Conservation (phyloP, 2,329 filamentous ascomycete genomes). For the Metarhizium sp. region DNA sequence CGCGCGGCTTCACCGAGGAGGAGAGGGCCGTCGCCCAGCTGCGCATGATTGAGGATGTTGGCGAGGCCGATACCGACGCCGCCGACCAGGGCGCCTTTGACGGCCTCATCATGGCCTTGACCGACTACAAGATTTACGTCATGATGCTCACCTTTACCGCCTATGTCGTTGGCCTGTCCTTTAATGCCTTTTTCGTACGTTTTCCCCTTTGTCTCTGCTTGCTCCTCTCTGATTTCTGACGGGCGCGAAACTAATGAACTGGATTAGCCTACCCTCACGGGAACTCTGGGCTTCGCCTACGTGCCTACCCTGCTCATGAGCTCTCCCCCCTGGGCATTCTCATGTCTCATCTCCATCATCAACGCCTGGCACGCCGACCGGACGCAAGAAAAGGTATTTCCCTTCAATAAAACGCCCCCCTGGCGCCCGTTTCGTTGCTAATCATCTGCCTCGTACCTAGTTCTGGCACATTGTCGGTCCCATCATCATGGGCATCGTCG, state of each 20-base stretch:
- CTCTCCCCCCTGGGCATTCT: slow-evolving; percentile 49
- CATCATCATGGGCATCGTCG: slow-evolving; percentile 41
- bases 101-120: slow-evolving; percentile 48
- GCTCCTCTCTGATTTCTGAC: no score
- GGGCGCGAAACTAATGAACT: no score
- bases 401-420: neutral
- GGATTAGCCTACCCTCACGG: slow-evolving; percentile 37
- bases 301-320: slow-evolving; percentile 46
- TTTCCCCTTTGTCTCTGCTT: neutral
- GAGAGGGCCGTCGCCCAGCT: slow-evolving; percentile 46
- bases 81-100: slow-evolving; percentile 39
- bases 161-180: slow-evolving; percentile 49
- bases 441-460: slow-evolving; percentile 15
- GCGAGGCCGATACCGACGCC: slow-evolving; percentile 43
- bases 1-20: slow-evolving; percentile 48
- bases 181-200: slow-evolving; percentile 48
- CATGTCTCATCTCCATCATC: slow-evolving; percentile 45
- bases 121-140: slow-evolving; percentile 53
- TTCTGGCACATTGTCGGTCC: slow-evolving; percentile 50
- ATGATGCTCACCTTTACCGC: slow-evolving; percentile 54
- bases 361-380: slow-evolving; percentile 48
- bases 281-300: slow-evolving; percentile 42
- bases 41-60: slow-evolving; percentile 48
- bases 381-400: slow-evolving; percentile 38
- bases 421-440: neutral